Evolutionary conservation across 2,329 filamentous ascomycete species (phyloP), one percentile per base, ranked within the genome.

Genomic region (Teratosphaeria nubilosa): DNA sequence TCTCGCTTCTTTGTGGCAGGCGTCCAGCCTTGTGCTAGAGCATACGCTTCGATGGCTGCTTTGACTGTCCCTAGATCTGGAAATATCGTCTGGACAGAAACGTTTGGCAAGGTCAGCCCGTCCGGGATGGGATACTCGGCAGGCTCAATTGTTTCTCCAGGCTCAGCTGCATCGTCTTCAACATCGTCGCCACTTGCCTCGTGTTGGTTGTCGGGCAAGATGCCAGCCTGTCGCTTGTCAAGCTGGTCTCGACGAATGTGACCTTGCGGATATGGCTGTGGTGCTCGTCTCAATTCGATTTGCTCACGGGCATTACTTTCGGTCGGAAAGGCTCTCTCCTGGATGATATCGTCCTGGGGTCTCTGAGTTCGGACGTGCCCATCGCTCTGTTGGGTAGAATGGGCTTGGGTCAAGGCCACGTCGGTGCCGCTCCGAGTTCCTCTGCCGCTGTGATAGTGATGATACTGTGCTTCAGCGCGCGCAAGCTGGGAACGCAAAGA

Each of bases 1-100:
- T 58, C 56, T n/a, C 56, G 56, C 45, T 58, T 55, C 30, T 55
- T 58, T 16, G 56, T 58, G 9, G 56, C 53, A 5, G 51, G 11
- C 27, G 56, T 58, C 56, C 56, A 58, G 32, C 56, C 56, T 5
- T 58, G 56, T 3, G 27, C 56, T 14, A 55, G 53, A 22, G 56
- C 56, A 25, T 58, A 51, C 20, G 56, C 34, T 50, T 55, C 52
- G 7, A 54, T 53, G 10, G 53, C 53, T 5, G 34, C 48, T 51
- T 58, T 58, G 52, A 55, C 53, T 13, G 22, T 24, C 10, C 24
- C 53, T 4, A 58, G 56, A 37, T 24, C 22, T 32, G 56, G 53
- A 22, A 48, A 58, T 1, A 55, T 55, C 5, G 34, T 54, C 24
- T 55, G 55, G n/a, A 58, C 56, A 25, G 50, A 25, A 13, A 57